phyloP scores from a whole-genome alignment of 768 basidiomycete species.

The Amyloporia xantha region DNA sequence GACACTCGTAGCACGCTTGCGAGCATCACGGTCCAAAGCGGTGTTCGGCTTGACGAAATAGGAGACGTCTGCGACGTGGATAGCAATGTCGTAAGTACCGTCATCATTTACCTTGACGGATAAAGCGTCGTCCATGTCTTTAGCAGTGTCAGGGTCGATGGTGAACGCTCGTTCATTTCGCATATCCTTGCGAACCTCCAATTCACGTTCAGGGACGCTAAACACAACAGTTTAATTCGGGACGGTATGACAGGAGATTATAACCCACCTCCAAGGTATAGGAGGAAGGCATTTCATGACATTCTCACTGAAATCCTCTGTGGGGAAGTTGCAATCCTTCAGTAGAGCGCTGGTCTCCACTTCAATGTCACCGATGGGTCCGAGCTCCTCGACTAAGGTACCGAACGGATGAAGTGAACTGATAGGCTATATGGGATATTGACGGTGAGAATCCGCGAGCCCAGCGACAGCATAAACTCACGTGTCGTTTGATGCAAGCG shows the following conservation, averaged over 20 bases:
- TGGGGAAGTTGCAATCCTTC: constrained; percentile 99
- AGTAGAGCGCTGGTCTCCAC: constrained; percentile 96
- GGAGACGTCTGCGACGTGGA: constrained; percentile 96
- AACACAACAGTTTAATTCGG: constrained; percentile 1
- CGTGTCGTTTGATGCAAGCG: constrained; percentile 97
- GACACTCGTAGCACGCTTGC: constrained; percentile 94
- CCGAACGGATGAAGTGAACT: constrained; percentile 99
- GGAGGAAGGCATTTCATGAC: constrained; percentile 95
- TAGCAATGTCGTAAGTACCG: constrained; percentile 85
- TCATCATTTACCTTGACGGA: constrained; percentile 87
- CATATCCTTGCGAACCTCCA: constrained; percentile 83
- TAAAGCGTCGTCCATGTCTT: constrained; percentile 92
- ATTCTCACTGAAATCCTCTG: constrained; percentile 93
- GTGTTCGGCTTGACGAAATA: constrained; percentile 94
- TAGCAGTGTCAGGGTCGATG: constrained; percentile 85
- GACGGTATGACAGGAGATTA: neutral
- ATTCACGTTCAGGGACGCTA: constrained; percentile 85
- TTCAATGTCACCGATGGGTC: constrained; percentile 97
- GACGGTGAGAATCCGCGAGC: constrained; percentile 4
- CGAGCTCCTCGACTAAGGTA: constrained; percentile 94
- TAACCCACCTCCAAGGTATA: constrained; percentile 77
- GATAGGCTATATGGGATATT: constrained; percentile 80
- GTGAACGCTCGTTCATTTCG: constrained; percentile 84
- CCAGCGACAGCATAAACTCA: constrained; percentile 37
- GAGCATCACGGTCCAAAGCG: constrained; percentile 95